Base-by-base conservation (phyloP, 331 rosid genomes). In the Pyracantha coccinea region DNA sequence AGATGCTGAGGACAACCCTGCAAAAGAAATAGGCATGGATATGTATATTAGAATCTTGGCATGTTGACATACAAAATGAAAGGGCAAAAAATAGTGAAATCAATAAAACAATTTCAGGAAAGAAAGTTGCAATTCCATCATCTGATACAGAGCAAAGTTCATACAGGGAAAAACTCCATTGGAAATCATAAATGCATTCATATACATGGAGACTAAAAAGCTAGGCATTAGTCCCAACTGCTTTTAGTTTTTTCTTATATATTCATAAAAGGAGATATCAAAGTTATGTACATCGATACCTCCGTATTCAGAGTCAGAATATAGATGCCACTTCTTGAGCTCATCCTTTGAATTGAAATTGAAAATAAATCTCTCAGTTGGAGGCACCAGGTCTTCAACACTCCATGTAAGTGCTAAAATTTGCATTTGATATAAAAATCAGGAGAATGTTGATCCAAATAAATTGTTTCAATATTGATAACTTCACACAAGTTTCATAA, bases 281-380 rank as follows among this genome's bases (percentile, higher is more conserved):
- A 5, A 59, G 12, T 54, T 54, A 16, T 29, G 33, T 15, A 25
- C 3, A 47, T 58, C 19, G 23, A 45, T 83, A 88, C 98, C 97
- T 86, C 96, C 95, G 70, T 83, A 91, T 79, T 94, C 98, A 45
- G 95, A 88, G 81, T 91, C 98, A 7, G 98, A 91, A 81, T 91
- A 94, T 33, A 94, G 82, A 82, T 94, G 93, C 98, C 98, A 94
- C 79, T 76, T 91, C 77, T 84, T 87, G 38, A 94, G 62, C 77
- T 94, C 95, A 9, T 88, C 82, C 86, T 87, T 88, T 5, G 98
- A 88, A 78, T 86, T 83, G 91, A 94, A 94, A 71, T 71, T 88
- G 87, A 89, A 90, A 75, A 94, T 86, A 50, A 63, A 78, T 89
- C 81, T 91, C 76, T 93, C 98, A 16, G 88, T 59, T 64, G 97